phyloP scores from a whole-genome alignment of 2,329 filamentous ascomycete genomes.

The Trichocomaceae sp. region DNA sequence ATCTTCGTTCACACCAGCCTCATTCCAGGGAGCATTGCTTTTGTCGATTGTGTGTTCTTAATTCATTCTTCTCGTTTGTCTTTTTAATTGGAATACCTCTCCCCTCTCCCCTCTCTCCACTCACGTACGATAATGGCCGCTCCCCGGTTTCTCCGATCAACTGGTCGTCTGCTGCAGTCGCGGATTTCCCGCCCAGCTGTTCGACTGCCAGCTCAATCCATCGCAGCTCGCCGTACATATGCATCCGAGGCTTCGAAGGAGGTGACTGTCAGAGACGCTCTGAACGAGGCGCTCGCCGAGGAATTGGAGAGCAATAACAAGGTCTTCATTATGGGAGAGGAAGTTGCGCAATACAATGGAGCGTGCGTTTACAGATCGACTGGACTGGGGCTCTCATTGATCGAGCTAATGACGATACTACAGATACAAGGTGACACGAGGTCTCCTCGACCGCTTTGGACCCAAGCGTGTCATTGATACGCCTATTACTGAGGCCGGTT shows the following conservation, averaged over 20 bases:
- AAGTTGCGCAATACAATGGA: conserved; percentile 99
- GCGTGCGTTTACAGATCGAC: conserved; percentile 48
- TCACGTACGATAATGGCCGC: conserved; percentile 44
- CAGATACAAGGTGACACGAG: conserved; percentile 97
- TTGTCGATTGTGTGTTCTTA: conserved; percentile 6
- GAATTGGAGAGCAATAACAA: conserved; percentile 92
- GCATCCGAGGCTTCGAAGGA: conserved; percentile 68
- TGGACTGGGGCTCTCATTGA: background rate
- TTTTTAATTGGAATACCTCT: conserved; percentile 40
- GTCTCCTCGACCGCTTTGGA: conserved; percentile 91
- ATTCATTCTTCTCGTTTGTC: background rate
- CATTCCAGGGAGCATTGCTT: conserved; percentile 12
- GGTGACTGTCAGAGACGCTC: conserved; percentile 91
- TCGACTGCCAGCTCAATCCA: conserved; percentile 42
- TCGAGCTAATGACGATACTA: conserved; percentile 33
- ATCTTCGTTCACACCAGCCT: conserved; percentile 8
- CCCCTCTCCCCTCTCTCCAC: conserved; percentile 29
- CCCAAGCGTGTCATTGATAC: conserved; percentile 97
- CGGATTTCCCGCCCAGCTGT: conserved; percentile 47
- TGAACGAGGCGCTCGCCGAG: conserved; percentile 96
- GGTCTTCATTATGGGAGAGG: conserved; percentile 93
- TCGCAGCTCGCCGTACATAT: conserved; percentile 48
- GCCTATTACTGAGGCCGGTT: conserved; percentile 96
- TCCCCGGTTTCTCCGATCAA: conserved; percentile 58
- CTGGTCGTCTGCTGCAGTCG: conserved; percentile 49